A percentile compares a stretch with the other conserved stretches of the same genome.
phyloP scores from a whole-genome alignment of 2,329 filamentous ascomycete genomes.

The Waltergamsia citrina region DNA sequence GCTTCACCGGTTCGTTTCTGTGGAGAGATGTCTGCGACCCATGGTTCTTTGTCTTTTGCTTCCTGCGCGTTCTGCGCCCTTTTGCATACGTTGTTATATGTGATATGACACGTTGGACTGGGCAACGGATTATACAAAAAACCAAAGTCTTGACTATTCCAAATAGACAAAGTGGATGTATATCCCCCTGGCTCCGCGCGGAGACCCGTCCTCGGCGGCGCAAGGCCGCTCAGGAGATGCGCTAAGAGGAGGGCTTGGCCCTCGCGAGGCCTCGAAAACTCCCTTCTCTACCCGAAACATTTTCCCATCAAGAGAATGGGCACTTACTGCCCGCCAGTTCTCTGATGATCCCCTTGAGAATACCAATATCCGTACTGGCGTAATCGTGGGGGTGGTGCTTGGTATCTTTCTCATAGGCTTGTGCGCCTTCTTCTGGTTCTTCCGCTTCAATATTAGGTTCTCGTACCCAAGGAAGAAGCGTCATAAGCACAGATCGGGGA shows the following conservation, averaged over 20 bases:
- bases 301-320: neutral
- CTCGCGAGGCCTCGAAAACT: too few species aligned
- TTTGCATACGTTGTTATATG: neutral
- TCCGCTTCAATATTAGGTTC: conserved; percentile 26
- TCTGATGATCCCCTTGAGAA: conserved; percentile 15
- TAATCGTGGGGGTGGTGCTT: conserved; percentile 30
- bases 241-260: too few species aligned
- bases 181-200: conserved; percentile 13
- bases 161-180: conserved; percentile 14
- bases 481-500: conserved; percentile 17
- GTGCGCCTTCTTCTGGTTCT: conserved; percentile 27
- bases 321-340: conserved; percentile 7
- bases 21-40: neutral
- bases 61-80: neutral
- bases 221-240: conserved; percentile 5
- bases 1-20: neutral
- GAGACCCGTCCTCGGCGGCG: conserved; percentile 2
- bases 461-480: conserved; percentile 15
- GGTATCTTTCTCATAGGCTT: conserved; percentile 26
- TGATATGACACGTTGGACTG: neutral
- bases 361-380: conserved; percentile 30
- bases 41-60: neutral
- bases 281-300: neutral
- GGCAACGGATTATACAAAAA: neutral
- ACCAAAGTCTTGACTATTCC: neutral